These are phyloP conservation scores for Serendipita vermifera DNA, from an alignment of 768 basidiomycete genomes.

Conservation along the genomic window DNA sequence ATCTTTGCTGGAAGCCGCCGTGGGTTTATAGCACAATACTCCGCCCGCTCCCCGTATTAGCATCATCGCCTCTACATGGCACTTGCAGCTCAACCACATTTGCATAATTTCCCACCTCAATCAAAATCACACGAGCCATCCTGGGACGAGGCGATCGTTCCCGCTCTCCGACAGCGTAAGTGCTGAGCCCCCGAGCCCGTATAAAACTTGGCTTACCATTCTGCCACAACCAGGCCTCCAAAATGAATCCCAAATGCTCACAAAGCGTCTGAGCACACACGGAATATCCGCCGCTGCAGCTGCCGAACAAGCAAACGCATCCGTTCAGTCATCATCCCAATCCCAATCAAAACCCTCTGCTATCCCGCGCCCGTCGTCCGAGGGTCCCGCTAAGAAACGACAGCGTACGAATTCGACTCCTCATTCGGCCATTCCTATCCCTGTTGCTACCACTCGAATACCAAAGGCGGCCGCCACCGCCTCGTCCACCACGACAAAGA, in stretches of 20 bases:
- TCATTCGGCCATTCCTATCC: slow-evolving; percentile 18
- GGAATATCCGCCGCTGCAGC: slow-evolving; percentile 42
- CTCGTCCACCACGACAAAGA: neutral
- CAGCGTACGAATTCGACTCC: slow-evolving; percentile 8
- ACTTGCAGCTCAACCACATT: neutral
- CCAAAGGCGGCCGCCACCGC: slow-evolving; percentile 15
- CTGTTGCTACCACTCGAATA: slow-evolving; percentile 23
- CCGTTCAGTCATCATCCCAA: slow-evolving; percentile 12
- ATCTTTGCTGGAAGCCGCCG: too few relatives aligned
- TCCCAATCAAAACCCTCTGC: slow-evolving; percentile 29
- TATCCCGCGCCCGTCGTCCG: slow-evolving; percentile 32
- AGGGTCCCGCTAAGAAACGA: slow-evolving; percentile 17
- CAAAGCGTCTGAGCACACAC: slow-evolving; percentile 62
- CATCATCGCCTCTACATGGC: too few relatives aligned
- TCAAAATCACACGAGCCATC: slow-evolving; percentile 26
- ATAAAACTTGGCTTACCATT: neutral
- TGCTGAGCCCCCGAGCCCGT: slow-evolving; percentile 13
- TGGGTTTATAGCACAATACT: too few relatives aligned
- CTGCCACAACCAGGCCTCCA: slow-evolving; percentile 47
- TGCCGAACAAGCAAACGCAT: slow-evolving; percentile 17
- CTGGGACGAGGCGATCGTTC: slow-evolving; percentile 78
- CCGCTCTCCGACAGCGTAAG: slow-evolving; percentile 65
- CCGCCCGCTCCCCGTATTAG: too few relatives aligned
- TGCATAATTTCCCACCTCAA: neutral
- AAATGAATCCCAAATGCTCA: slow-evolving; percentile 62